Percentiles rank a stretch among this genome's conserved stretches.
Evolutionary conservation across 495 filamentous ascomycete genomes (phyloP).

Genomic region (Cetradonia linearis): DNA sequence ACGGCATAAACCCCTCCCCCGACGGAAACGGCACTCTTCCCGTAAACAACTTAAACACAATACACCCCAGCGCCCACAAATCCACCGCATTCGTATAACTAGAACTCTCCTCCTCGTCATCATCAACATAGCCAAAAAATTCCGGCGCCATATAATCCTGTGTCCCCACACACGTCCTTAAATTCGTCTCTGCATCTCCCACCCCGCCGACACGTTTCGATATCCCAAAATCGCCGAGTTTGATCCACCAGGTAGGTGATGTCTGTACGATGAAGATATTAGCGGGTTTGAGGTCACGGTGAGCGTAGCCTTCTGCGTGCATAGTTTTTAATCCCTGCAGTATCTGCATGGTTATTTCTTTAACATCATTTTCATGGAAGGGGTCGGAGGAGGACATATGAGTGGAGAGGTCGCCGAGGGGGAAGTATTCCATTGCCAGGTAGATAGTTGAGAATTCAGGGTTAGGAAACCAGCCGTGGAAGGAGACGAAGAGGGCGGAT

Average conservation of each 20-base stretch:
- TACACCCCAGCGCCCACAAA: constrained; percentile 1
- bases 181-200: not conserved
- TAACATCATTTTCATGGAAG: not conserved
- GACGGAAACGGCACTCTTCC: not conserved
- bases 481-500: too few species aligned
- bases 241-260: constrained; percentile 29
- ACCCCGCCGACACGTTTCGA: not conserved
- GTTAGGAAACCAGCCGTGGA: too few species aligned
- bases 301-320: constrained; percentile 38
- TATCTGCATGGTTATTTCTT: constrained; percentile 27
- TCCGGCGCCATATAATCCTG: constrained; percentile 20
- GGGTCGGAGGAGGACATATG: constrained; percentile 23
- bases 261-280: constrained; percentile 20
- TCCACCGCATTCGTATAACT: constrained; percentile 15
- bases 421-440: constrained; percentile 10
- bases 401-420: not conserved
- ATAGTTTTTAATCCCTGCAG: constrained; percentile 36
- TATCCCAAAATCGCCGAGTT: constrained; percentile 18
- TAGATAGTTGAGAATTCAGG: too few species aligned
- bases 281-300: constrained; percentile 42
- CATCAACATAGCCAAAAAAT: constrained; percentile 17
- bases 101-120: not conserved
- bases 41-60: not conserved
- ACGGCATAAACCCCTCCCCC: not conserved
- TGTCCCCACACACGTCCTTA: not conserved